Base-by-base conservation (phyloP, 2,329 filamentous ascomycete genomes). In the Monosporascus ibericus region DNA sequence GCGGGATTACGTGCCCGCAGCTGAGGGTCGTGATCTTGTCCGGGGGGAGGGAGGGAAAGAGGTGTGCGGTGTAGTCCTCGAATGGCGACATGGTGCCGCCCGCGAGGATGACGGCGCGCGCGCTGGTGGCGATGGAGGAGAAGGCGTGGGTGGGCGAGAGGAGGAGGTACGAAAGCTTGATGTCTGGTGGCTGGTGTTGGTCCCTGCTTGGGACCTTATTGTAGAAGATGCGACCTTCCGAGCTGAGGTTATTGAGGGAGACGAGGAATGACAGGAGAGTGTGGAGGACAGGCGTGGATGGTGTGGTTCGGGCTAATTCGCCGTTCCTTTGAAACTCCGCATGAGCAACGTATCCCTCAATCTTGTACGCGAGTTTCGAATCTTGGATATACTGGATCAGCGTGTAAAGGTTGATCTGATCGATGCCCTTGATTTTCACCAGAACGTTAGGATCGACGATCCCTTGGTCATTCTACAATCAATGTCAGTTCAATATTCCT, bases 81-180 rank as follows among this genome's bases (percentile, higher is more conserved):
- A 97, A 95, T 0, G 94, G 94, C 2, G 94, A 95, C 94, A 99
- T 97, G 25, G 94, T 99, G 22, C 94, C 94, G 53, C 94, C 94
- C 0, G 92, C 94, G 3, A 99, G 75, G 42, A 99, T 87, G 3
- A 99, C 88, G 2, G 92, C 89, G 53, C 91, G 80, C 0, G 94
- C 90, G 56, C 88, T 85, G 30, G 89, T 84, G 2, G 92, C 90
- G 49, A 97, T 87, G 11, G 92, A 88, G 7, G 87, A 87, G 69
- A 99, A 97, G 59, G 95, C 90, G 62, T 92, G 85, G 0, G 92
- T 92, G 0, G 94, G 92, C 34, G 96, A 94, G 1, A 99, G 80
- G 5, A 99, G 80, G 60, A 96, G 82, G 66, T 96, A 99, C 44
- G 85, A 90, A 14, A 97, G 73, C 22, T 79, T 75, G 18, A 90